phyloP scores from a whole-genome alignment of 805 yeast genomes.

The Saccharomycodes ludwigii region DNA sequence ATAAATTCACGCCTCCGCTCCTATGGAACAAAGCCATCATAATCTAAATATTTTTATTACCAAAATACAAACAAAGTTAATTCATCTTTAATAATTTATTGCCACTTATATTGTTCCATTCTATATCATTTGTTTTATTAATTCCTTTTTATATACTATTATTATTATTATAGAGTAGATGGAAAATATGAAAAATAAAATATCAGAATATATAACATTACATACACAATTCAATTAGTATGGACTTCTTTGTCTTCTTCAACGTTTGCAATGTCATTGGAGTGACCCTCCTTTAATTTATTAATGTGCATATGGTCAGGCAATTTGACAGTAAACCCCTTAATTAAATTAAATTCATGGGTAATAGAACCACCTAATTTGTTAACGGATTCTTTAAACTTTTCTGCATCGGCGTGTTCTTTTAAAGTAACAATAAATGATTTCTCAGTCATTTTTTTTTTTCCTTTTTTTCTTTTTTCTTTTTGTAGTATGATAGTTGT shows the following conservation, averaged over 20 bases:
- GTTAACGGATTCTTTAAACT: slow-evolving; percentile 34
- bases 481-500: not conserved
- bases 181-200: too few relatives aligned
- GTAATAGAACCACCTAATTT: slow-evolving; percentile 50
- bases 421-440: slow-evolving; percentile 30
- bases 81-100: too few relatives aligned
- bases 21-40: too few relatives aligned
- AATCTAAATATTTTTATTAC: too few relatives aligned
- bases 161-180: too few relatives aligned
- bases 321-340: slow-evolving; percentile 50
- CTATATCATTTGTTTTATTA: too few relatives aligned
- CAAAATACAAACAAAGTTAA: too few relatives aligned
- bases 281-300: slow-evolving; percentile 29
- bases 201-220: too few relatives aligned
- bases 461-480: not conserved
- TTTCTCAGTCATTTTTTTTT: slow-evolving; percentile 8
- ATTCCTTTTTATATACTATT: too few relatives aligned
- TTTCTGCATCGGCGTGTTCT: slow-evolving; percentile 30
- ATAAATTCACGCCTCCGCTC: too few relatives aligned
- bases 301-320: slow-evolving; percentile 37
- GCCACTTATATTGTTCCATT: too few relatives aligned
- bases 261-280: slow-evolving; percentile 39
- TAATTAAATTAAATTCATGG: slow-evolving; percentile 50
- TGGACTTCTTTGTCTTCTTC: slow-evolving; percentile 62
- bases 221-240: slow-evolving; percentile 20